Evolutionary conservation across 495 filamentous ascomycete genomes (phyloP), one percentile per base, ranked within the genome.

Genomic region (Penicillium canescens): DNA sequence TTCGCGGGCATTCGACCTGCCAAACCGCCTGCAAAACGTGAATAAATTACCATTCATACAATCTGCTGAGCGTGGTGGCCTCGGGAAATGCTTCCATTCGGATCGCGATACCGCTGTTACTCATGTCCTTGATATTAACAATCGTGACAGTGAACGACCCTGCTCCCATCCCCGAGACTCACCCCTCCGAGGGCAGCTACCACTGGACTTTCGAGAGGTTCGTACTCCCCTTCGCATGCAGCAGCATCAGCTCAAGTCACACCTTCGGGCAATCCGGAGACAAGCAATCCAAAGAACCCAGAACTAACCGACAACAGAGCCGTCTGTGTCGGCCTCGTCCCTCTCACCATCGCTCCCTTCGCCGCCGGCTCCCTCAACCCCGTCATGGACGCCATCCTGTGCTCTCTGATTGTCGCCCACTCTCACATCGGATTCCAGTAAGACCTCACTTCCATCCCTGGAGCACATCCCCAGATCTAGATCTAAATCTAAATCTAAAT

Each of bases 121-220:
- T 14, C 6, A 35, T 5, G 5, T 21, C 38, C 23, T 51, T 6
- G 28, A 21, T 52, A 46, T 24, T 54, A 51, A 56, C 46, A 11
- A 38, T 37, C 23, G 28, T 34, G 21, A 63, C 42, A 95, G 89
- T 88, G 60, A 98, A 98, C 75, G 94, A 98, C 69, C 79, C 94
- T 48, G 87, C 82, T 41, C 84, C 82, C 23, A 67, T 97, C n/a
- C 91, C 90, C 23, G 59, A 78, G 9, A 59, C 88, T 36, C 83
- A 81, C 47, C 85, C 92, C 13, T 76, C 82, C 18, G 86, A 98
- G 72, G 95, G 94, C 48, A 93, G 89, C 71, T 98, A 98, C 80
- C 94, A 98, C 80, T 98, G 94, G 94, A 86, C 88, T 56, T 96
- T 96, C 67, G 94, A 98, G 81, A 86, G 94, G 86, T 87, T 68